phyloP scores from a whole-genome alignment of 768 basidiomycete genomes.

The Podaxis carcinomalis region DNA sequence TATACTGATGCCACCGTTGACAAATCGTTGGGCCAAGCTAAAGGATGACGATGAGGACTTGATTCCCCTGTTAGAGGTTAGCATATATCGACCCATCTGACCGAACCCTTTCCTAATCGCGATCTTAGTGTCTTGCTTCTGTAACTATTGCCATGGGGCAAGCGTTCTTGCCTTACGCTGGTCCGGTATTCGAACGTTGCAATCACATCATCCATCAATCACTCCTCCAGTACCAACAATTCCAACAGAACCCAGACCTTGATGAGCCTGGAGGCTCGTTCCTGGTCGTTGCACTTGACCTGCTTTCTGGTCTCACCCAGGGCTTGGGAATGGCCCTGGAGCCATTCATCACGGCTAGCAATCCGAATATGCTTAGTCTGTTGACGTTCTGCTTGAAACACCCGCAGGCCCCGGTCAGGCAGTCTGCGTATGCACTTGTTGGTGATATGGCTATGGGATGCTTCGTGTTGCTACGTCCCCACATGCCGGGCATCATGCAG shows the following conservation, averaged over 20 bases:
- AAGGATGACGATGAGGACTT: conserved; percentile 90
- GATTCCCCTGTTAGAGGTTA: conserved; percentile 92
- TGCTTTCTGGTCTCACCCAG: conserved; percentile 93
- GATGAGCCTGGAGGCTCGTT: conserved; percentile 97
- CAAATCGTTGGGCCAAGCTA: conserved; percentile 84
- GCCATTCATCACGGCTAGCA: conserved; percentile 58
- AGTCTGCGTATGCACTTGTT: conserved; percentile 96
- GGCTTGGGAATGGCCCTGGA: conserved; percentile 82
- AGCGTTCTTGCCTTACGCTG: conserved; percentile 84
- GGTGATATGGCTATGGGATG: conserved; percentile 98
- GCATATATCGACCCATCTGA: conserved; percentile 14
- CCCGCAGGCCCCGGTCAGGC: conserved; percentile 91
- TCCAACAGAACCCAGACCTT: conserved; percentile 81
- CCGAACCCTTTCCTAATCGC: not conserved
- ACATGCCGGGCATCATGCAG: conserved; percentile 85
- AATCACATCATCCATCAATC: conserved; percentile 78
- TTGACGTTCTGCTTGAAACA: conserved; percentile 91
- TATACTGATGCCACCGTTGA: conserved; percentile 94
- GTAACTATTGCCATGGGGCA: conserved; percentile 94
- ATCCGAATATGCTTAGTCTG: conserved; percentile 76
- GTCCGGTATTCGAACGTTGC: conserved; percentile 91
- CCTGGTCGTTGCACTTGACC: conserved; percentile 96
- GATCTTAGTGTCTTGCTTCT: conserved; percentile 86
- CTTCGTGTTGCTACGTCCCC: conserved; percentile 80
- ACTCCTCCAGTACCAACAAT: conserved; percentile 82